Evolutionary conservation across 2,329 filamentous ascomycete species (phyloP), one percentile per base, ranked within the genome.

Genomic region (Septoria petroselini): DNA sequence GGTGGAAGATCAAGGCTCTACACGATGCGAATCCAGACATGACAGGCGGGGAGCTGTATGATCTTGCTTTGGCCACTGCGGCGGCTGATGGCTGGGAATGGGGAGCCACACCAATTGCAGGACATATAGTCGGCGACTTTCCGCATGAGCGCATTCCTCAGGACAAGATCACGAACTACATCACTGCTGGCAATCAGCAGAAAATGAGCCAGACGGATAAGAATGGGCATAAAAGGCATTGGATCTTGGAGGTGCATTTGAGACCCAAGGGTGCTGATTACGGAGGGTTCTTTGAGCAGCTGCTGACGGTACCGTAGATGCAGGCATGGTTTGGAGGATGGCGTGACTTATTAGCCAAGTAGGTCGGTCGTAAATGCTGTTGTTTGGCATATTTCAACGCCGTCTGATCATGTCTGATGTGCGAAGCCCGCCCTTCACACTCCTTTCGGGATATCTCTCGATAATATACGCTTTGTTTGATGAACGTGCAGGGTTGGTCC

Each of bases 241-340:
- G 75, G 75, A 77, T 77, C 48, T 54, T 77, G 53, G 74, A 77
- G 57, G 72, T 77, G 41, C 73, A 77, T 60, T 67, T 77, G 25
- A 68, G 67, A 25, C 70, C 76, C 50, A 62, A 59, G 1, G 66
- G 60, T n/a, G 61, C 62, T 15, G 56, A 67, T 34, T 68, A 70
- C 56, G 70, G 68, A 1, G 74, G 68, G 0, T 77, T 77, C 57
- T 70, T 66, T 38, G 75, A 77, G 58, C 68, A 60, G 51, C 37
- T 60, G 9, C 47, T 60, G 53, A 60, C 58, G 1, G 53, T 55
- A n/a, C n/a, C n/a, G n/a, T n/a, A n/a, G n/a, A n/a, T n/a, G n/a
- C n/a, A n/a, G n/a, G n/a, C n/a, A n/a, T n/a, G n/a, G n/a, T n/a
- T n/a, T n/a, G n/a, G n/a, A n/a, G n/a, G n/a, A n/a, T n/a, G n/a